These are phyloP conservation scores for Gossypium mustelinum DNA, from an alignment of 345 rosid genomes.

Conservation along the genomic window DNA sequence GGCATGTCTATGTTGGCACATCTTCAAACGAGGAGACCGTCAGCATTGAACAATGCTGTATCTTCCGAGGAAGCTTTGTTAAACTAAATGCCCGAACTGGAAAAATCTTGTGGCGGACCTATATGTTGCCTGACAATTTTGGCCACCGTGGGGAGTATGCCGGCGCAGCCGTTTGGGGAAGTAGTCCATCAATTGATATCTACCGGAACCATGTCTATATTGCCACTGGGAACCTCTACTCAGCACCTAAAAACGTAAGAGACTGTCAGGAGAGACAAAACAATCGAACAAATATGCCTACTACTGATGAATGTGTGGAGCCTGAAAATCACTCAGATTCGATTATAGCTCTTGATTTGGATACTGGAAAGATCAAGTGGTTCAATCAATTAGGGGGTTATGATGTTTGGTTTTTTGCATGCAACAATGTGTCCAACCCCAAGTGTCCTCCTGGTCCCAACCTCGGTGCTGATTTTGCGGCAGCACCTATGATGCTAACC, in stretches of 20 bases:
- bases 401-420: slow-evolving; percentile 30
- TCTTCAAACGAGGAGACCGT: neutral
- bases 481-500: slow-evolving; percentile 33
- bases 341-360: slow-evolving; percentile 30
- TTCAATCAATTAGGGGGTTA: slow-evolving; percentile 28
- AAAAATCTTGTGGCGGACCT: slow-evolving; percentile 25
- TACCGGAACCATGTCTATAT: slow-evolving; percentile 25
- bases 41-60: slow-evolving; percentile 19
- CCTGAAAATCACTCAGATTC: slow-evolving; percentile 30
- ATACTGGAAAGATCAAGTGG: slow-evolving; percentile 28
- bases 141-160: slow-evolving; percentile 18
- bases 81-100: slow-evolving; percentile 23
- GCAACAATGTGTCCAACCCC: slow-evolving; percentile 20
- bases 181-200: neutral
- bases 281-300: slow-evolving; percentile 25
- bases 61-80: slow-evolving; percentile 21
- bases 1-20: slow-evolving; percentile 31
- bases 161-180: slow-evolving; percentile 22
- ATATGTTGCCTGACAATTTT: slow-evolving; percentile 24
- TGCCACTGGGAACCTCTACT: slow-evolving; percentile 37
- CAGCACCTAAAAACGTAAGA: slow-evolving; percentile 22
- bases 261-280: slow-evolving; percentile 27
- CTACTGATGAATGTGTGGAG: slow-evolving; percentile 23
- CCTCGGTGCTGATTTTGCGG: slow-evolving; percentile 35
- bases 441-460: slow-evolving; percentile 30